Evolutionary conservation across 164 flowering plant genomes (phyloP).

Genomic region (Vitis cinerea): DNA sequence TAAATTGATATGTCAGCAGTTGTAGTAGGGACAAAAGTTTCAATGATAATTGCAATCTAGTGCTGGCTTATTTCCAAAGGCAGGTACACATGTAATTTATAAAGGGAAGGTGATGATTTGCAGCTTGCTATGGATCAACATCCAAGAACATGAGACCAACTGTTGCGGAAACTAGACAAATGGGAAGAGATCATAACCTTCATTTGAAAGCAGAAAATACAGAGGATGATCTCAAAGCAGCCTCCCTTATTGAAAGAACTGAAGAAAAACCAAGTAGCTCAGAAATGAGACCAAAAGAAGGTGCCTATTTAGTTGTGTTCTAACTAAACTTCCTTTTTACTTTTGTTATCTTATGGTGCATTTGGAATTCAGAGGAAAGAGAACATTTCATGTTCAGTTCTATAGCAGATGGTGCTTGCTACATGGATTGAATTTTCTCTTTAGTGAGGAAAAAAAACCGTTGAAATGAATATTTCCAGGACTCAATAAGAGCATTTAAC

Average conservation of each 20-base stretch:
- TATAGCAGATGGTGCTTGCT: background rate
- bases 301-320: constrained; percentile 22
- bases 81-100: background rate
- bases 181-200: constrained; percentile 16
- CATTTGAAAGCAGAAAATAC: constrained; percentile 15
- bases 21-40: background rate
- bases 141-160: constrained; percentile 18
- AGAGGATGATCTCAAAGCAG: constrained; percentile 14
- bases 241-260: constrained; percentile 18
- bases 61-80: background rate
- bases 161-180: constrained; percentile 18
- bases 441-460: background rate
- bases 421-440: background rate
- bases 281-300: constrained; percentile 75
- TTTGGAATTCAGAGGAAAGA: background rate
- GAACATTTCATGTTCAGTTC: background rate
- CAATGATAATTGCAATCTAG: background rate
- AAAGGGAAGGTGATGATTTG: constrained; percentile 12
- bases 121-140: constrained; percentile 34
- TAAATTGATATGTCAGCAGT: no score
- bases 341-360: background rate
- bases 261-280: constrained; percentile 59
- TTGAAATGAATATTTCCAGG: background rate
- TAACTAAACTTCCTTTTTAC: background rate
- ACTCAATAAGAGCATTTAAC: background rate